phyloP scores from a whole-genome alignment of 148 eudicot species.

The Fallopia convolvulus region DNA sequence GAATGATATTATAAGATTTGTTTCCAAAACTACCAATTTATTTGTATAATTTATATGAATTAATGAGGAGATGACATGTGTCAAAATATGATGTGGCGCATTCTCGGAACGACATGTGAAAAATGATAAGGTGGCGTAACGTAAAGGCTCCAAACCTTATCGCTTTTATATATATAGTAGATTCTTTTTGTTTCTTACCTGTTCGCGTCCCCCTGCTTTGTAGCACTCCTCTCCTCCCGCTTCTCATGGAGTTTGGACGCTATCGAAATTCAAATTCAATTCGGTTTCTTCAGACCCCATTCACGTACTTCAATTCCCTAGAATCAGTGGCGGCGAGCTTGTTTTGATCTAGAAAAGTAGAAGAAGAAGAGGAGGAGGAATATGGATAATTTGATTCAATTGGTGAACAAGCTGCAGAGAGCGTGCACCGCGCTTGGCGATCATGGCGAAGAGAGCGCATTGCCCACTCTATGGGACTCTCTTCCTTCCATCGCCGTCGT shows the following conservation, averaged over 20 bases:
- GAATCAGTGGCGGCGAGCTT: neutral
- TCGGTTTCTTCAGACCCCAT: neutral
- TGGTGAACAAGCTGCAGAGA: conserved; percentile 81
- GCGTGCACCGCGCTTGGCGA: conserved; percentile 96
- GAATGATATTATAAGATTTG: no score
- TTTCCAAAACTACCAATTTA: no score
- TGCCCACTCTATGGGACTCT: conserved; percentile 99
- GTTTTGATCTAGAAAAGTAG: neutral
- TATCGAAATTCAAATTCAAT: conserved; percentile 4
- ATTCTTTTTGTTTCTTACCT: neutral
- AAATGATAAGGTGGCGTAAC: no score
- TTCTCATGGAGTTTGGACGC: neutral
- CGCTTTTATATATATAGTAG: no score
- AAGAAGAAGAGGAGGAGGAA: neutral
- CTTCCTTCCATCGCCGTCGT: conserved; percentile 95
- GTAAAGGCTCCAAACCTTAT: no score
- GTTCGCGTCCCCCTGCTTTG: neutral
- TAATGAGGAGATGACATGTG: no score
- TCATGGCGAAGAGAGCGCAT: conserved; percentile 81
- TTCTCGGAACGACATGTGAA: no score
- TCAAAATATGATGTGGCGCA: no score
- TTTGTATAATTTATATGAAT: no score
- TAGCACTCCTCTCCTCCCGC: neutral
- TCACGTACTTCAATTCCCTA: neutral
- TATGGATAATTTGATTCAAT: conserved; percentile 73